Evolutionary conservation across 1,139 yeast genomes (phyloP), one percentile per base, ranked within the genome.

Genomic region (Candida pseudocylindracea): DNA sequence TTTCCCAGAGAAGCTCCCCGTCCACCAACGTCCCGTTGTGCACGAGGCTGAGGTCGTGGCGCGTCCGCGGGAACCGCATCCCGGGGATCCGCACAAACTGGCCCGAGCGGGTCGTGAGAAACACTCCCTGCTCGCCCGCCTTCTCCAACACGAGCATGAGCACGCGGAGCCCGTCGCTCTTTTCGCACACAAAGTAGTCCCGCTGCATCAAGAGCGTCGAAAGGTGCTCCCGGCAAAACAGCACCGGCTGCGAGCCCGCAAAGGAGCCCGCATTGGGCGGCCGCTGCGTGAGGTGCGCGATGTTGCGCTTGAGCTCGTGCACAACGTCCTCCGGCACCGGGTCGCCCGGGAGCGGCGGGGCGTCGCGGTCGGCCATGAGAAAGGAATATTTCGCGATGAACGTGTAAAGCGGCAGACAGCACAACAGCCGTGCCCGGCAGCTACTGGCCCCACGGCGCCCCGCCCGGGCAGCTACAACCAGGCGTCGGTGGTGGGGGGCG

Each of bases 241-340:
- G 80, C 2, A 88, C 81, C 0, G 99, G 99, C 51, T 91, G 98
- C 1, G 95, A 74, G 1, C 96, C 96, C 4, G 92, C 85, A 43
- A 80, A 80, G 6, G 6, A 6, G 6, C 20, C 20, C 6, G 20
- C 6, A 6, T 15, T 15, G 6, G 20, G 20, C 6, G 20, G 20
- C 6, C 20, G 20, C 6, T 15, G 20, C 6, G 20, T 15, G 20
- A 15, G 20, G 2, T 54, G 45, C 25, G 60, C 52, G 36, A 52
- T 57, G 36, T 71, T 52, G 29, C 71, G 51, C 20, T 70, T 67
- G 32, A 83, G 55, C 29, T 85, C 59, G 35, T 67, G 69, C 11
- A 85, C 74, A 9, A 85, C 74, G 20, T 15, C 20, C 6, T 15
- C 20, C 20, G 20, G 20, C 4, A 15, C 20, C 20, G 20, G 20